Base-by-base conservation (phyloP, 805 yeast genomes). In the Nakazawaea ernobii region DNA sequence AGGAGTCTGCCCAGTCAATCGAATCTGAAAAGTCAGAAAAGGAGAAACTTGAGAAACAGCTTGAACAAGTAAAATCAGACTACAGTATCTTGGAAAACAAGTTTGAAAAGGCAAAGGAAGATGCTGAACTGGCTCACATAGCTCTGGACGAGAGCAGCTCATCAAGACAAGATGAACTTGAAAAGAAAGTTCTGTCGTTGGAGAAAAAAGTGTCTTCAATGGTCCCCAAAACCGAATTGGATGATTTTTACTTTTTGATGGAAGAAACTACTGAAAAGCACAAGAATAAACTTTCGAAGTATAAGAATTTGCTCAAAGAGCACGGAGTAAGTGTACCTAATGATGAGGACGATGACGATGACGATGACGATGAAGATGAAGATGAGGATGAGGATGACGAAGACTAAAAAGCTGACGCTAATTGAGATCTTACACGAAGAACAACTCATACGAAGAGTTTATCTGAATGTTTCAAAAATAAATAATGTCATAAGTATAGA, bases 231-330 rank as follows among this genome's bases (percentile, higher is more conserved):
- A 58, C 75, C 2, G 87, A 82, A 26, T 58, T 81, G 9, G 96
- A 89, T 55, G 95, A 87, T 52, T 62, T 89, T 56, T 75, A 89
- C 80, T 64, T 88, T 24, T 67, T 90, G 15, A 79, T 90, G 61
- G 77, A 85, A 15, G 95, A 87, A 40, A 78, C 75, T 53, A 79
- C 79, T 49, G 67, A 71, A 29, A 70, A 70, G 52, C 82, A 86
- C 60, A 83, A 82, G 57, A 56, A 62, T 6, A 71, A 68, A 49
- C 69, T 84, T 35, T 5, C 5, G 24, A 70, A 70, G 51, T 83
- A 86, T 60, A 83, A 82, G 57, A 56, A 62, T 6, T 71, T 68
- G 49, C 69, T 84, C 35, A 70, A 68, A 48, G 67, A 60, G 0
- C 57, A 80, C 4, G 88, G 87, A 0, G 79, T 74, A 45, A 82